Evolutionary conservation across 2,329 filamentous ascomycete species (phyloP), one percentile per base, ranked within the genome.

Genomic region (Penicillium brevicompactum): DNA sequence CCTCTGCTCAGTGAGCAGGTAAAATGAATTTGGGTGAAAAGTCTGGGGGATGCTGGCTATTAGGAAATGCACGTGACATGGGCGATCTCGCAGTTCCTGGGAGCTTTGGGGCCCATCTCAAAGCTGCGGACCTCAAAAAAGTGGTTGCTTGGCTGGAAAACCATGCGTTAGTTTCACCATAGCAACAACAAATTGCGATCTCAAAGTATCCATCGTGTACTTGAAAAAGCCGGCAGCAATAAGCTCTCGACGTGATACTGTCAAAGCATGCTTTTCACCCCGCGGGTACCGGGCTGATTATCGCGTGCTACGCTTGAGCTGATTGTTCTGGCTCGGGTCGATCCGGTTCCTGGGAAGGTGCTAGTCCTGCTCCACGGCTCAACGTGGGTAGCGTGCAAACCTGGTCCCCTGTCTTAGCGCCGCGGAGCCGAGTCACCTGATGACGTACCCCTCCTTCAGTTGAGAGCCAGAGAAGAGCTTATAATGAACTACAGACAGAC

Each of bases 391-490:
- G 32, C 13, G 32, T 16, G 11, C 34, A 38, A 53, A 37, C 48
- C 16, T 38, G 8, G 16, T 53, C 22, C 5, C 45, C 34, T 55
- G 34, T 45, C 52, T 18, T 45, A 50, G 46, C 48, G 47, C 37
- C 22, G 24, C 13, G 4, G 34, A 37, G 34, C 16, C 16, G 16
- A 43, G 47, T 55, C 42, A 55, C 47, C 42, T 55, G 27, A 47
- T 47, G 40, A 40, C 2, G 47, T 46, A 2, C 52, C 34, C 46
- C 37, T 49, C 51, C 41, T 46, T 49, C 31, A 46, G 30, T 40
- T 55, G 46, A 55, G 43, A 42, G 18, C 27, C 27, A 18, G 38
- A 53, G 5, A 47, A 44, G 10, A 14, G 32, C 34, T 32, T 46
- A 7, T 42, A 2, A 49, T 27, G 16, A 55, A 46, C 46, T 42